Evolutionary conservation across 108 stramenopile species (phyloP), one percentile per base, ranked within the genome.

Genomic region (Bacterosira constricta): DNA sequence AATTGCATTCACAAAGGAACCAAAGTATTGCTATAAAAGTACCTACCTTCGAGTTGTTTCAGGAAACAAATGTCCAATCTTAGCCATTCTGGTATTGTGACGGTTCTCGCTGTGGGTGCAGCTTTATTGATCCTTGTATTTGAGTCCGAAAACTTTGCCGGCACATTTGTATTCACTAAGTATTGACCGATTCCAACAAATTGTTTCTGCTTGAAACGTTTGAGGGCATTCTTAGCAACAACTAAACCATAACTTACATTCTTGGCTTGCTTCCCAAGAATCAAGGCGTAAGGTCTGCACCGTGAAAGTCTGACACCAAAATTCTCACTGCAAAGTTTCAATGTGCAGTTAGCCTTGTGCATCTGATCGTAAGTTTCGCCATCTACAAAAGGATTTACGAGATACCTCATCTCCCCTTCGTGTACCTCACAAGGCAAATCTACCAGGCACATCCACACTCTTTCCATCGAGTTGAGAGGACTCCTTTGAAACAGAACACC

Each of bases 401-500:
- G 13, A 17, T 49, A 18, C 47, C 20, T 49, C 47, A 18, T 6
- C 47, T 11, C 47, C 20, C 47, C 47, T 49, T 49, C 17, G 13
- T 18, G 15, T 6, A 49, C 9, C 5, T 49, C 6, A 11, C 6
- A 11, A 11, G 47, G 47, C 6, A 49, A 49, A 17, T 49, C 47
- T 6, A 49, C 17, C 13, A 49, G 17, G 13, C 17, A 49, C 47
- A 49, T 49, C 47, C 47, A 49, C 15, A 49, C 47, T 6, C 47
- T 13, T 11, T 49, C 47, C 15, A 6, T 18, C 13, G 47, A 49
- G 20, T 49, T 49, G 17, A 49, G 13, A 10, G 47, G 47, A 49
- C 13, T 49, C 17, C 47, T 49, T 49, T 49, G 47, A 49, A 49
- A 18, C n/a, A n/a, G n/a, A n/a, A n/a, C n/a, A n/a, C n/a, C n/a